Evolutionary conservation across 306 rosid genomes (phyloP), one percentile per base, ranked within the genome.

Genomic region (Datisca glomerata): DNA sequence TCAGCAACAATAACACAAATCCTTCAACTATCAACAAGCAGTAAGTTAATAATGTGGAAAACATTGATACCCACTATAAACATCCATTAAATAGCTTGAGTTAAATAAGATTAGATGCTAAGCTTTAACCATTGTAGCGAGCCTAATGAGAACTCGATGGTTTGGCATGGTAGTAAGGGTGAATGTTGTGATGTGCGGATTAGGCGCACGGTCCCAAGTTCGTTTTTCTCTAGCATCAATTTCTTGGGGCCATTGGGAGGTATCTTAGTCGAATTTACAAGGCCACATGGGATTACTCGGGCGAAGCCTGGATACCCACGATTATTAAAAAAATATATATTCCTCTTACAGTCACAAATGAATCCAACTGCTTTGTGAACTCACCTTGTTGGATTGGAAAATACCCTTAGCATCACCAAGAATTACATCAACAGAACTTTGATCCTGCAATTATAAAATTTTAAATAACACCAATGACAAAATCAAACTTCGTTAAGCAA

Each of bases 371-470:
- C 49, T 38, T 36, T 8, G 49, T 46, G 33, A 53, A 44, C 66
- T 18, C 42, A 89, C 98, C 98, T 91, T 84, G 64, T 84, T 78
- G 9, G 96, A 75, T 15, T 51, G 82, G 51, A 91, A 84, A 56
- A 63, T 34, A 24, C 82, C 98, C 62, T 67, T 65, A 12, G 82
- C 92, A 53, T 91, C 96, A 36, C 49, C 56, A 49, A 80, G 93
- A 56, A 68, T 63, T 50, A 71, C 78, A 56, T 80, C 80, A 40
- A 63, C 68, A 48, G 93, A 66, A 63, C 57, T 65, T 69, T 67
- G 96, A 50, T 75, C 78, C 98, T 91, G 71, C 23, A 1, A 14
- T 8, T 5, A 38, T 14, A n/a, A 13, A 17, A 38, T 38, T 8
- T 4, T 38, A 17, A 17, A n/a, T 7, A n/a, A 38, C 7, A 4